Evolutionary conservation across 441 rosid genomes (phyloP).

Genomic region (Adansonia madagascariensis): DNA sequence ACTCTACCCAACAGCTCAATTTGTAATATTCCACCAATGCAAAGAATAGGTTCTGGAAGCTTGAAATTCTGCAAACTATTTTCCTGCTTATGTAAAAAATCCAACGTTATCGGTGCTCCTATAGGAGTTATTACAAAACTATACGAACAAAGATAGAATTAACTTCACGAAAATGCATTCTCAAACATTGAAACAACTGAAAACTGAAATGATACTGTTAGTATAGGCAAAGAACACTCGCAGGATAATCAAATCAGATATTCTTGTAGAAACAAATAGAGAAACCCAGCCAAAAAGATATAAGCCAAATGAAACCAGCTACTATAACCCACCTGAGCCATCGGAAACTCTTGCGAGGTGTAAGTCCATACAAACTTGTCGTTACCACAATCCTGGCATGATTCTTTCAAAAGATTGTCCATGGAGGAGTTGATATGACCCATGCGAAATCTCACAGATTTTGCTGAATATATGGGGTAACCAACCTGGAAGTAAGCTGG

Average conservation of each 20-base stretch:
- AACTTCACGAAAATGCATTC: conserved; percentile 2
- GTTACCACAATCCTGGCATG: conserved; percentile 36
- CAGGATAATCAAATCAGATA: conserved; percentile 9
- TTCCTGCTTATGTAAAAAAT: conserved; percentile 53
- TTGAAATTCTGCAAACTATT: conserved; percentile 66
- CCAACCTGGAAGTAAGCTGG: conserved; percentile 78
- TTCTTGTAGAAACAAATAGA: background rate
- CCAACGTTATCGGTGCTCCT: background rate
- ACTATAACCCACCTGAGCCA: conserved; percentile 74
- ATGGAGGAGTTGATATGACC: conserved; percentile 53
- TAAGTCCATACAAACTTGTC: conserved; percentile 75
- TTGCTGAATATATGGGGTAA: conserved; percentile 82
- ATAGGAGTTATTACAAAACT: background rate
- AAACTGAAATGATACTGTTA: background rate
- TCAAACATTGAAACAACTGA: background rate
- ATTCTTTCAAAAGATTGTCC: conserved; percentile 36
- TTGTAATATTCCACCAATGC: conserved; percentile 80
- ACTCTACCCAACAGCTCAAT: conserved; percentile 86
- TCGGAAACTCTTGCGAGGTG: conserved; percentile 80
- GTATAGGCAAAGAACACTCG: background rate
- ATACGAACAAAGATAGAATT: background rate
- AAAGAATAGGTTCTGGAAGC: conserved; percentile 86
- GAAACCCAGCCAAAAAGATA: background rate
- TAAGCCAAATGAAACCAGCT: background rate
- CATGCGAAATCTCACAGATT: conserved; percentile 69